These are phyloP conservation scores for Botrytis pseudocinerea DNA, from an alignment of 2,329 filamentous ascomycete species.

Conservation along the genomic window DNA sequence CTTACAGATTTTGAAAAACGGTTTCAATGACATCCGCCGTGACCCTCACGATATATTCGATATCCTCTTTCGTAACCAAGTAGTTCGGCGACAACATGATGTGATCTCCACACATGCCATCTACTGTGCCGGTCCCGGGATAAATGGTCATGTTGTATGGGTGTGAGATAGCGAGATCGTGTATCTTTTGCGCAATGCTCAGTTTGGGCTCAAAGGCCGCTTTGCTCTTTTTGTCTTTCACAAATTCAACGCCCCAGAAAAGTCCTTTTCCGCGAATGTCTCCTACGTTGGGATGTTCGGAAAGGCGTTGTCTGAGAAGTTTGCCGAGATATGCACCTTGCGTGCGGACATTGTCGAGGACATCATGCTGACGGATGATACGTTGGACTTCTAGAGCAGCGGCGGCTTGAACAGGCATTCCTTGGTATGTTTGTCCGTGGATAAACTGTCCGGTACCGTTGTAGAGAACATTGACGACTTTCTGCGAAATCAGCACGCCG, in stretches of 20 bases:
- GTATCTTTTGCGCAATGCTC: constrained; percentile 50
- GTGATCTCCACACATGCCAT: constrained; percentile 61
- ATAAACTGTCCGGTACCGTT: constrained; percentile 38
- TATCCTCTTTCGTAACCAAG: constrained; percentile 53
- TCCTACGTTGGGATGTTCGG: constrained; percentile 53
- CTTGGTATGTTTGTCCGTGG: constrained; percentile 56
- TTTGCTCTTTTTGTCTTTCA: constrained; percentile 52
- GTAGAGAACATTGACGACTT: constrained; percentile 49
- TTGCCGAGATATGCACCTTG: constrained; percentile 54
- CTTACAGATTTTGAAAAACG: constrained; percentile 30
- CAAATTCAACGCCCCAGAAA: constrained; percentile 59
- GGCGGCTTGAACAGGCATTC: constrained; percentile 58
- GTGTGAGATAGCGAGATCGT: constrained; percentile 46
- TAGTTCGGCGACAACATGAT: constrained; percentile 63
- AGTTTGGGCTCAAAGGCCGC: constrained; percentile 48
- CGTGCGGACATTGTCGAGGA: constrained; percentile 57
- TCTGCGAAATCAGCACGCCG: constrained; percentile 55
- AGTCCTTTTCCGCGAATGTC: constrained; percentile 61
- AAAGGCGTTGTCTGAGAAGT: constrained; percentile 48
- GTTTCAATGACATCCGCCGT: constrained; percentile 31
- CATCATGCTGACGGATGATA: constrained; percentile 56
- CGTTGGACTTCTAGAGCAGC: constrained; percentile 63
- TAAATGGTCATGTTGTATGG: constrained; percentile 59
- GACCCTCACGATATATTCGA: constrained; percentile 54
- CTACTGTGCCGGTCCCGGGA: constrained; percentile 55